Base-by-base conservation (phyloP, 352 stramenopile species). In the Phytophthora agathidicida region DNA sequence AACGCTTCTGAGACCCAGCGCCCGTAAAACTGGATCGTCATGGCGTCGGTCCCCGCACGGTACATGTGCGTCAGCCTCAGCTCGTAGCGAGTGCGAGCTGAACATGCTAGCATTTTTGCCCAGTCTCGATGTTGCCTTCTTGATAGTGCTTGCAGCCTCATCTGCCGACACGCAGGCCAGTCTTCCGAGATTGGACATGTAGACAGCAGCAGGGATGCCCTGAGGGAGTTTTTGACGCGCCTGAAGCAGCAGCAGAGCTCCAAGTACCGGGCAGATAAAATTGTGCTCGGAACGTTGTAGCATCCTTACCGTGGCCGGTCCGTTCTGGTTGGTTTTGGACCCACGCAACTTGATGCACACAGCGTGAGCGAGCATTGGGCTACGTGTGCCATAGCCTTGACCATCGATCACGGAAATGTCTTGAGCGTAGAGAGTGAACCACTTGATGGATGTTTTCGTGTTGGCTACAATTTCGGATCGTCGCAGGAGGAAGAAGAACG, bases 1-100 rank as follows among this genome's bases (percentile, higher is more conserved):
- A 52, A 64, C 2, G 32, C 42, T 10, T 60, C 53, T 0, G 53
- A 54, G 0, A 38, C 36, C 60, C 52, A 64, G 0, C 60, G 30
- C 1, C 46, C 51, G 28, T 69, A 45, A 16, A 58, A 56, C 31
- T 60, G 32, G 36, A 65, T 57, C 9, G 39, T 64, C 2, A 57
- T 19, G 2, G 39, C 24, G 17, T 65, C 39, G 1, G 54, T 41
- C 2, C 48, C 46, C 0, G 41, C 16, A 0, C 48, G 45, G 20
- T 56, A 60, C 33, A 64, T 60, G 24, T 60, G 46, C 2, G 52
- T 64, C 52, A 0, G 24, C 60, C 3, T 52, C 46, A 20, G 52
- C 37, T 7, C 44, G 43, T 7, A 68, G 39, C 3, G 43, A 62
- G 32, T 59, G 45, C 7, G 31, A 27, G 27, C 14, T 55, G 30